These are phyloP conservation scores for Oryza coarctata DNA, from an alignment of 176 grass and related monocot genomes.

Conservation along the genomic window DNA sequence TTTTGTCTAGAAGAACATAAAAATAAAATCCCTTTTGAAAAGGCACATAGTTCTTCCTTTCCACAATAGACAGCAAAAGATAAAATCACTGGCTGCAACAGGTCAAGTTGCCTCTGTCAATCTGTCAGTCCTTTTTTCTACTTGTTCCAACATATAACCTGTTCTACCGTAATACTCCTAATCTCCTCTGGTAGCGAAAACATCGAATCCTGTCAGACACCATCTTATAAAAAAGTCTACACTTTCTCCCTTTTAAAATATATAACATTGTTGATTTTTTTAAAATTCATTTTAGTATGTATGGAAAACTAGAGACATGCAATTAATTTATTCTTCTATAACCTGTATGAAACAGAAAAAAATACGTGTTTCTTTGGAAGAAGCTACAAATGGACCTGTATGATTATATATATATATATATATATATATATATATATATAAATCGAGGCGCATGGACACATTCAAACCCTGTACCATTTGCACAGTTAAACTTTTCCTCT, in stretches of 20 bases:
- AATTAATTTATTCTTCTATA: background rate
- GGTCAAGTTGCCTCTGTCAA: constrained; percentile 22
- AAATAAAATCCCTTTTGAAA: background rate
- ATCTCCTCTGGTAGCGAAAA: background rate
- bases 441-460: background rate
- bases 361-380: background rate
- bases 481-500: background rate
- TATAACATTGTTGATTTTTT: no score
- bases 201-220: background rate
- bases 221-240: no score
- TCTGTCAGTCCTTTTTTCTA: background rate
- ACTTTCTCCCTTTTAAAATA: no score
- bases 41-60: background rate
- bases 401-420: background rate
- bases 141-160: background rate
- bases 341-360: background rate
- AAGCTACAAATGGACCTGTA: background rate
- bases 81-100: background rate
- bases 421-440: no score
- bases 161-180: background rate
- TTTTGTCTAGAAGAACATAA: background rate
- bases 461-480: background rate
- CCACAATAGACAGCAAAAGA: constrained; percentile 3
- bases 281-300: no score
- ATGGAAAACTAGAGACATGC: background rate